These are phyloP conservation scores for Tolypocladium pustulatum DNA, from an alignment of 2,329 filamentous ascomycete genomes.

Conservation along the genomic window DNA sequence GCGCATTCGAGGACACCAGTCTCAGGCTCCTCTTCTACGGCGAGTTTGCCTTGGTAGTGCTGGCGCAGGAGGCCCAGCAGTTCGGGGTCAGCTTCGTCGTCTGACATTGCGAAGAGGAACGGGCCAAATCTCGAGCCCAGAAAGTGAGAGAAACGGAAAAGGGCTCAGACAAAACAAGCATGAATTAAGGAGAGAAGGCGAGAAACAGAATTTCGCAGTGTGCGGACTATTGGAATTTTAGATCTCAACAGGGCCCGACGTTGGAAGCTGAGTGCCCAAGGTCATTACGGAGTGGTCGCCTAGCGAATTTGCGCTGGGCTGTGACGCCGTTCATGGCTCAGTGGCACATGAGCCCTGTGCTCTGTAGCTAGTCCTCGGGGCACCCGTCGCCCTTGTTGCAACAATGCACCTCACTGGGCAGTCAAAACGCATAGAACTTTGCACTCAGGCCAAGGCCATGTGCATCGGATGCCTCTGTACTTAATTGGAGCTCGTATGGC, in stretches of 20 bases:
- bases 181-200: no score
- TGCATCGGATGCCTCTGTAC: neutral
- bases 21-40: conserved; percentile 50
- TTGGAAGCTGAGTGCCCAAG: neutral
- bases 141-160: neutral
- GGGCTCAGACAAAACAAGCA: neutral
- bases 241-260: no score
- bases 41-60: conserved; percentile 54
- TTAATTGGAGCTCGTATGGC: neutral
- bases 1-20: conserved; percentile 76
- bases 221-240: no score
- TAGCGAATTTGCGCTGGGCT: neutral
- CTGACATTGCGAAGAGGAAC: conserved; percentile 61
- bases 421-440: neutral
- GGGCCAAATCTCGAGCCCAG: no score
- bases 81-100: conserved; percentile 84
- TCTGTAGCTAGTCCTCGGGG: no score
- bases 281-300: neutral
- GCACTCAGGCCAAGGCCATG: neutral
- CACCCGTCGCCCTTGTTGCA: neutral
- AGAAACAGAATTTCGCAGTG: no score
- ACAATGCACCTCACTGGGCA: neutral
- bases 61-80: conserved; percentile 77
- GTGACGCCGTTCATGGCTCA: neutral
- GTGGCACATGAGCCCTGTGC: neutral